Evolutionary conservation across 768 basidiomycete genomes (phyloP).

Genomic region (Grammothele lineata): DNA sequence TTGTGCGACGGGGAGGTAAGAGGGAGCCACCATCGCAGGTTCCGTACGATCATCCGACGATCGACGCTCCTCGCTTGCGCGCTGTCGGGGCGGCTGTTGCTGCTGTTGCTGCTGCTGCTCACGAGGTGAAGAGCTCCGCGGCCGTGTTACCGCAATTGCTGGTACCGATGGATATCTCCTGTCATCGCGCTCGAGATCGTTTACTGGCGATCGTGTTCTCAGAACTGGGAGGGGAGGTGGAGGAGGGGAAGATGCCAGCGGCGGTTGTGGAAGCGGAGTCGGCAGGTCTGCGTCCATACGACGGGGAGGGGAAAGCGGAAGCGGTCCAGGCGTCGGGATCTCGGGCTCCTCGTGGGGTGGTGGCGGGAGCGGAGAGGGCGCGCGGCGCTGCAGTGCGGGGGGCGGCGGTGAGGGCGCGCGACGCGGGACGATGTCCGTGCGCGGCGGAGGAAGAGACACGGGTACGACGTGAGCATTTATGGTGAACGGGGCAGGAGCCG

Average conservation of each 20-base stretch:
- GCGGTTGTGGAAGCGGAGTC: conserved; percentile 12
- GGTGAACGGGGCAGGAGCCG: not conserved
- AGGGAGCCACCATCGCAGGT: not conserved
- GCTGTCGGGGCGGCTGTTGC: too few relatives aligned
- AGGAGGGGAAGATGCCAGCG: not conserved
- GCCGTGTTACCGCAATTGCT: not conserved
- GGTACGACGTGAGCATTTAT: not conserved
- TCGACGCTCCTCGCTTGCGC: conserved; percentile 7
- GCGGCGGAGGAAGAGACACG: conserved; percentile 4
- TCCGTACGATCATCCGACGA: conserved; percentile 10
- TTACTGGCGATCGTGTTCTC: not conserved
- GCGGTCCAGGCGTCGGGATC: conserved; percentile 14
- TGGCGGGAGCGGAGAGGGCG: conserved; percentile 6
- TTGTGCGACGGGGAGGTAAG: conserved; percentile 17
- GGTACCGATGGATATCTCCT: not conserved
- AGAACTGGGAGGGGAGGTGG: not conserved
- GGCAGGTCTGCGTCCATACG: conserved; percentile 13
- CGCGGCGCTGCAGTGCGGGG: conserved; percentile 5
- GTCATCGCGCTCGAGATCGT: too few relatives aligned
- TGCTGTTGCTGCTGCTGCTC: not conserved
- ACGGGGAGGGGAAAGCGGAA: conserved; percentile 17
- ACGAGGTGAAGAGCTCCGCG: conserved; percentile 9
- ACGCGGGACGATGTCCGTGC: not conserved
- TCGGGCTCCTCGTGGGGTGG: conserved; percentile 6
- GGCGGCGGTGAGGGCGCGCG: conserved; percentile 9